Conservation (phyloP, 106 monocot genomes). For the Acanthochlamys bracteata region DNA sequence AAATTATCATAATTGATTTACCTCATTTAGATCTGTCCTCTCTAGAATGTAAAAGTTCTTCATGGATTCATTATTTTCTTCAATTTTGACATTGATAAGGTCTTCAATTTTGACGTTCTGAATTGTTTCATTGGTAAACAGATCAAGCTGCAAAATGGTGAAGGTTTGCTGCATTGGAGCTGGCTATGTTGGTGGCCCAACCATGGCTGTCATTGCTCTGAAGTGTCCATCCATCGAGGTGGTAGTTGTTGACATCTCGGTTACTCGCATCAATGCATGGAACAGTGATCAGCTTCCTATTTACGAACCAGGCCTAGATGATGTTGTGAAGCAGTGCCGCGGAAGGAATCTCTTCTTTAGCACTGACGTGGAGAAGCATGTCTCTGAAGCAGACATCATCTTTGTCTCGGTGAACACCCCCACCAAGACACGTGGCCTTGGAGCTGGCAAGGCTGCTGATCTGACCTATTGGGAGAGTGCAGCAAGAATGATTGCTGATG, state of each 20-base stretch:
- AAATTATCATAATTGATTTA: too few species aligned
- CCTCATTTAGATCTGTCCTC: neutral
- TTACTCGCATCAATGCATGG: slow-evolving; percentile 29
- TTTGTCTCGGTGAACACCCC: slow-evolving; percentile 46
- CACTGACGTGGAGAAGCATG: slow-evolving; percentile 41
- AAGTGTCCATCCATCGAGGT: slow-evolving; percentile 41
- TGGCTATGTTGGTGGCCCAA: slow-evolving; percentile 43
- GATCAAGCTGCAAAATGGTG: slow-evolving; percentile 21
- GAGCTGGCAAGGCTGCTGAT: slow-evolving; percentile 45
- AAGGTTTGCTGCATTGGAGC: slow-evolving; percentile 48
- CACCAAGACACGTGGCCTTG: slow-evolving; percentile 36
- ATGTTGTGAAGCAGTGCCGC: slow-evolving; percentile 36
- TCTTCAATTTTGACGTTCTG: neutral
- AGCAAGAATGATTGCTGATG: slow-evolving; percentile 40
- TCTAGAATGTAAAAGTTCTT: neutral
- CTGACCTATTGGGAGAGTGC: slow-evolving; percentile 51
- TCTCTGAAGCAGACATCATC: slow-evolving; percentile 35
- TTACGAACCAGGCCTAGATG: slow-evolving; percentile 39
- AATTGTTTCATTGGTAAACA: neutral
- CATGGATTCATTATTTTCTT: too few species aligned
- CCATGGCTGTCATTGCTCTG: slow-evolving; percentile 44
- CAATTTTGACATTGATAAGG: neutral
- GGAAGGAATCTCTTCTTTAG: slow-evolving; percentile 45
- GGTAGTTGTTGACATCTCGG: slow-evolving; percentile 39
- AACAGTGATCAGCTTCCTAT: slow-evolving; percentile 44